A percentile compares a stretch with the other conserved stretches of the same genome.
Evolutionary conservation across 2,329 filamentous ascomycete species (phyloP).

Genomic region (Pseudopithomyces chartarum): DNA sequence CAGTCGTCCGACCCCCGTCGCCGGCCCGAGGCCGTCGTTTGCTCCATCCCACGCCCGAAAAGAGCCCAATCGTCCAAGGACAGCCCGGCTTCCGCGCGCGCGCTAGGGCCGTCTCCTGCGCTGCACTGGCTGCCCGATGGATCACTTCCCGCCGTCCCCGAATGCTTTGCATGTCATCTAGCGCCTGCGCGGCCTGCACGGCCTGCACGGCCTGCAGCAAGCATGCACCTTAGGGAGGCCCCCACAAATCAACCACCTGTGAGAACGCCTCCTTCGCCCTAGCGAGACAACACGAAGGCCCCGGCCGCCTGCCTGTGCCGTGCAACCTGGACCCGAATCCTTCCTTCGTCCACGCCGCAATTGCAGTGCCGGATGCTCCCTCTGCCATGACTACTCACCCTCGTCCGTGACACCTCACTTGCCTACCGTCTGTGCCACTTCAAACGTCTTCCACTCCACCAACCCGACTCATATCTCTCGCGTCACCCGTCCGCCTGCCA

Average conservation of each 20-base stretch:
- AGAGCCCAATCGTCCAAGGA: background rate
- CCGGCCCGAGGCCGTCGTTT: background rate
- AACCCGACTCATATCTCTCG: background rate
- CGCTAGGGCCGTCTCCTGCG: background rate
- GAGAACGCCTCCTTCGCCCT: slow-evolving; percentile 4
- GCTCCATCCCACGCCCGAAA: slow-evolving; percentile 3
- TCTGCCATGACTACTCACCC: background rate
- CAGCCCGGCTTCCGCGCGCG: background rate
- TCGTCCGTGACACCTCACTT: background rate
- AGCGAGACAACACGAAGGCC: slow-evolving; percentile 5
- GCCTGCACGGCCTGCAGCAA: background rate
- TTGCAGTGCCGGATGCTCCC: background rate
- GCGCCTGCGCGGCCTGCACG: background rate
- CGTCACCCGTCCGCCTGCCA: background rate
- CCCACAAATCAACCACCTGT: slow-evolving; percentile 6
- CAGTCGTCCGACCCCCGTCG: slow-evolving; percentile 1
- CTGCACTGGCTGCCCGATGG: background rate
- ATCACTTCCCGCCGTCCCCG: slow-evolving; percentile 7
- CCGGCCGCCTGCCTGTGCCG: background rate
- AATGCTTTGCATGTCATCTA: slow-evolving; percentile 6
- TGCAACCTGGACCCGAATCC: slow-evolving; percentile 1
- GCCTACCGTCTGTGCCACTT: background rate
- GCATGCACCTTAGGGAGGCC: background rate
- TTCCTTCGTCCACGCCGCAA: slow-evolving; percentile 7
- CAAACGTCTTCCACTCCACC: background rate